Conservation (phyloP, 495 filamentous ascomycete species). For the Aspergillus campestris region DNA sequence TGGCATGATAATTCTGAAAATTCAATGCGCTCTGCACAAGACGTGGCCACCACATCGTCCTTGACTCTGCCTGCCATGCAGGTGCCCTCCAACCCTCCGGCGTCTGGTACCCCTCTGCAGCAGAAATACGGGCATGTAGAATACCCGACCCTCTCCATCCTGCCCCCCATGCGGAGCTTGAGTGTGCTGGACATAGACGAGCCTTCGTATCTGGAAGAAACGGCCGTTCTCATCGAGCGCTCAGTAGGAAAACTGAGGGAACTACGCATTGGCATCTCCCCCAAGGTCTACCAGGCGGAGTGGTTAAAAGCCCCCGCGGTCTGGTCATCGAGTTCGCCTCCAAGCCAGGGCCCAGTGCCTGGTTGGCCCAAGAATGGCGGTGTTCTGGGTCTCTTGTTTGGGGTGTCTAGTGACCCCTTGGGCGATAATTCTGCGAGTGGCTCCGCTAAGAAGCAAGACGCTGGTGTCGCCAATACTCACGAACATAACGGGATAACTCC, state of each 20-base stretch:
- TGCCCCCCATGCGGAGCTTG: slow-evolving; percentile 73
- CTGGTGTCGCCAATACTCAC: too few species aligned
- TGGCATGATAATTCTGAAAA: slow-evolving; percentile 76
- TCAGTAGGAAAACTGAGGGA: slow-evolving; percentile 63
- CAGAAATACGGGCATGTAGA: slow-evolving; percentile 53
- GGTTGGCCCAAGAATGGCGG: slow-evolving; percentile 51
- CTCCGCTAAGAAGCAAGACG: too few species aligned
- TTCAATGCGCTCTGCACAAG: slow-evolving; percentile 20
- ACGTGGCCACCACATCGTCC: slow-evolving; percentile 10
- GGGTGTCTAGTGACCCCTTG: slow-evolving; percentile 3
- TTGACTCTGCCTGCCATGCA: slow-evolving; percentile 17
- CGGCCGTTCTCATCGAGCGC: slow-evolving; percentile 70
- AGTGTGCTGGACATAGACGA: slow-evolving; percentile 88
- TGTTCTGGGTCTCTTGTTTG: slow-evolving; percentile 28
- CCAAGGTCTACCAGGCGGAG: slow-evolving; percentile 43
- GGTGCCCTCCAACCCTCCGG: slow-evolving; percentile 2
- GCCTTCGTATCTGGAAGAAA: slow-evolving; percentile 78
- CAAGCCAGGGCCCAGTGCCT: slow-evolving; percentile 7
- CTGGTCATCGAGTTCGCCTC: slow-evolving; percentile 12
- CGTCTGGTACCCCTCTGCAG: slow-evolving; percentile 11
- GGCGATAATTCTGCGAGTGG: too few species aligned
- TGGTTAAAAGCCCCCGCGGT: slow-evolving; percentile 50
- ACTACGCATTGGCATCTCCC: slow-evolving; percentile 70
- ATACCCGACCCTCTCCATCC: slow-evolving; percentile 76
- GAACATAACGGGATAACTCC: too few species aligned